phyloP scores from a whole-genome alignment of 768 basidiomycete genomes.

The Phlebiopsis flavidoalba region DNA sequence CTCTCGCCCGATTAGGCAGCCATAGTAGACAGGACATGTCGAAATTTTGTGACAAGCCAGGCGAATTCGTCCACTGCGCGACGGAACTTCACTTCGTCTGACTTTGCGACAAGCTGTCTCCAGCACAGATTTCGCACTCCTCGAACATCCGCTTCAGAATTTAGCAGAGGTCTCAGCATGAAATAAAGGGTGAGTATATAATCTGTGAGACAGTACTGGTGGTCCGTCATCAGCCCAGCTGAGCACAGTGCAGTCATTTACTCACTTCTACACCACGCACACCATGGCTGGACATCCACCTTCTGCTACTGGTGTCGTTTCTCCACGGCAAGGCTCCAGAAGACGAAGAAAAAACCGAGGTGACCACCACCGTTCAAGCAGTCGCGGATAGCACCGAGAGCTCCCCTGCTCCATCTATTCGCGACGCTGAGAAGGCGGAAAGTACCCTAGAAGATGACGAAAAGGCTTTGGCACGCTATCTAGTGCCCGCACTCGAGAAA shows the following conservation, averaged over 20 bases:
- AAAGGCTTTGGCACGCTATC: constrained; percentile 5
- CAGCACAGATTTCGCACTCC: neutral
- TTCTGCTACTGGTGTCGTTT: constrained; percentile 7
- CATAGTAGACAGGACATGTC: neutral
- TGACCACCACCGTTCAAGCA: neutral
- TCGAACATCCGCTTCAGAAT: neutral
- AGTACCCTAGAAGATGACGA: constrained; percentile 5
- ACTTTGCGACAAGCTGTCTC: neutral
- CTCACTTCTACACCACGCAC: neutral
- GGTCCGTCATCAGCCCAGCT: constrained; percentile 1
- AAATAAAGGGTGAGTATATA: neutral
- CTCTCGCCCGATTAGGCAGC: neutral
- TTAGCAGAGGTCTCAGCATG: neutral
- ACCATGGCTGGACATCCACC: neutral
- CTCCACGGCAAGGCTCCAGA: neutral
- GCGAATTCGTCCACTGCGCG: neutral
- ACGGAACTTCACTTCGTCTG: neutral
- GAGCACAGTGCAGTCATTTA: neutral
- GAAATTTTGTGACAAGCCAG: neutral
- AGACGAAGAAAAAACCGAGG: neutral
- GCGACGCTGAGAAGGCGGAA: constrained; percentile 11
- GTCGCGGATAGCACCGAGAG: neutral
- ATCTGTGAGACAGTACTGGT: neutral
- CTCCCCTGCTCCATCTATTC: constrained; percentile 6
- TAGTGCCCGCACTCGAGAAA: constrained; percentile 13